Base-by-base conservation (phyloP, 1,139 yeast genomes). In the Saccharomyces hybrid region DNA sequence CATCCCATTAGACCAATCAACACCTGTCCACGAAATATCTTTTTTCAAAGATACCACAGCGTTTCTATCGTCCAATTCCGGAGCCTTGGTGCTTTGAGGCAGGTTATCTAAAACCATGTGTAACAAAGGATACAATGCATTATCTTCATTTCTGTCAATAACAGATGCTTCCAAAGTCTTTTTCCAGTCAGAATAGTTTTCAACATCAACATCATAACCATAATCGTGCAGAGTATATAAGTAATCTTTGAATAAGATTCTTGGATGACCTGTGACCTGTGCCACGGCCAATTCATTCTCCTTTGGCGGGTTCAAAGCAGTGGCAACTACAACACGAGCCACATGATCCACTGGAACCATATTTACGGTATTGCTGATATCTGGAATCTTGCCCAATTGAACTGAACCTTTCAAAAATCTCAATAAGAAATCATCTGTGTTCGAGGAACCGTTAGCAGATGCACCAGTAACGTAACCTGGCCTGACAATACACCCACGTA, bases 261-360 rank as follows among this genome's bases (percentile, higher is more conserved):
- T 82, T 58, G 99, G 99, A 65, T 93, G 98, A 13, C 95, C 95
- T 3, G 98, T 93, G 13, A 93, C 97, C 53, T 93, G 99, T 1
- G 91, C 93, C 51, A 93, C 99, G 1, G 82, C 73, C 48, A 88
- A 72, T 49, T 73, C 78, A 20, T 68, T 65, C 1, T 64, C 67
- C 8, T 66, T 69, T 41, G 95, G 89, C 32, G 96, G 95, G 61
- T 82, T 81, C 61, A 93, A 77, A 0, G 96, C 85, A 32, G 95
- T 75, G 0, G 98, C 90, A 52, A 85, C 88, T 32, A 85, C 89
- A 26, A 90, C 88, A 54, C 96, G 81, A 1, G 99, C 98, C 61
- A 93, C 99, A 65, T 93, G 99, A 64, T 93, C 98, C 38, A 93
- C 99, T 3, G 99, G 99, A 25, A 90, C 97, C 89, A 91, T 90